These are phyloP conservation scores for Boehmeria nivea DNA, from an alignment of 306 rosid genomes.

Conservation along the genomic window DNA sequence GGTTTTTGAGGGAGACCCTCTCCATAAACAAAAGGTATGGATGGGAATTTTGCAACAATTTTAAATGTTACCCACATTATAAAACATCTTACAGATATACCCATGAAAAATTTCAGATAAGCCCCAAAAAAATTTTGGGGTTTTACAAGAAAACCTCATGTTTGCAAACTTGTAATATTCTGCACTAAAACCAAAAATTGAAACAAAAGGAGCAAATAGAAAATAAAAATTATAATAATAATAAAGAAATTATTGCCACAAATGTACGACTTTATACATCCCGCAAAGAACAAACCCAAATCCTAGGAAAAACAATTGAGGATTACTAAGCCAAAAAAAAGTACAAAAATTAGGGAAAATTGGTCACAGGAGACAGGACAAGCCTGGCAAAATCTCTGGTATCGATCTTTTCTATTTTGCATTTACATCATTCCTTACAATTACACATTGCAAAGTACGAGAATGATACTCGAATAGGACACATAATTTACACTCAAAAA, in stretches of 20 bases:
- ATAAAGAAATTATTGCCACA: conserved; percentile 14
- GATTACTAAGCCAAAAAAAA: conserved; percentile 6
- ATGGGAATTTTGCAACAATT: too few species aligned
- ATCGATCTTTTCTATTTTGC: background rate
- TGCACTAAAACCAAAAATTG: background rate
- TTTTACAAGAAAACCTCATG: too few species aligned
- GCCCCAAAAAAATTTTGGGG: too few species aligned
- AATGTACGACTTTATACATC: conserved; percentile 26
- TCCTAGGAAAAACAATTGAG: conserved; percentile 18
- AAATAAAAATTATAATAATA: conserved; percentile 3
- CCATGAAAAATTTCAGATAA: too few species aligned
- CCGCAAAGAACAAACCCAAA: conserved; percentile 22
- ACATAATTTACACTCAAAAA: conserved; percentile 5
- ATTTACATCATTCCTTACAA: background rate
- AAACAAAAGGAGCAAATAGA: conserved; percentile 5
- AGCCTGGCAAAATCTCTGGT: background rate
- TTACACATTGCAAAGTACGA: background rate
- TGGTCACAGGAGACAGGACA: background rate
- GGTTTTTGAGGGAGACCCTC: too few species aligned
- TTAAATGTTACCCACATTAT: too few species aligned
- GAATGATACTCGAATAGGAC: conserved; percentile 4
- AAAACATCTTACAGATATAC: too few species aligned
- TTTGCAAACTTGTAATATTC: too few species aligned
- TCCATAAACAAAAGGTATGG: too few species aligned
- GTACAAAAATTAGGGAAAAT: background rate